Evolutionary conservation across 495 filamentous ascomycete genomes (phyloP).

Genomic region (Penicillium fimorum): DNA sequence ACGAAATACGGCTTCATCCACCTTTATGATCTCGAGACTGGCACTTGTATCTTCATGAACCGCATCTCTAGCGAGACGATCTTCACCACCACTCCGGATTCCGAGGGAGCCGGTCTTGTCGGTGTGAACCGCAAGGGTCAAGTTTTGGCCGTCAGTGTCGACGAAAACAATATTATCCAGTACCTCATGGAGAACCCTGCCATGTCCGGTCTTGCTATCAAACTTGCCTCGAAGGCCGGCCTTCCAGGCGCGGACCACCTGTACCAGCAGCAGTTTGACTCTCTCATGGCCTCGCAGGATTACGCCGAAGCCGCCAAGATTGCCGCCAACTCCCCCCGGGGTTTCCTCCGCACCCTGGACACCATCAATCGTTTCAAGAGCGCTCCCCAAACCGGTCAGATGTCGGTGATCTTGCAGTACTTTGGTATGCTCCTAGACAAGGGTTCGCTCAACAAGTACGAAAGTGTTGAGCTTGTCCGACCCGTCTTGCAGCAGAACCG

Average conservation of each 20-base stretch:
- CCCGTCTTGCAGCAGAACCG: conserved; percentile 90
- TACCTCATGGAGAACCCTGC: conserved; percentile 96
- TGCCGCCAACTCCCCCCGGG: conserved; percentile 92
- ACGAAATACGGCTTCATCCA: conserved; percentile 99
- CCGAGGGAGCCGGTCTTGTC: conserved; percentile 82
- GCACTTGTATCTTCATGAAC: conserved; percentile 99
- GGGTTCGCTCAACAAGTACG: conserved; percentile 84
- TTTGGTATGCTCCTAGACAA: conserved; percentile 97
- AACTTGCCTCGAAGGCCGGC: conserved; percentile 90
- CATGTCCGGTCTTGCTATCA: conserved; percentile 85
- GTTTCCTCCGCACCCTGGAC: conserved; percentile 88
- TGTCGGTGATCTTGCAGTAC: conserved; percentile 94
- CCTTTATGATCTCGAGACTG: conserved; percentile 94
- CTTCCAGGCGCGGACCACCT: conserved; percentile 94
- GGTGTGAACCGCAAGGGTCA: conserved; percentile 97
- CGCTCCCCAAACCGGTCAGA: conserved; percentile 66
- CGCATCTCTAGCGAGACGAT: conserved; percentile 99
- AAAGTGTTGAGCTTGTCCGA: conserved; percentile 89
- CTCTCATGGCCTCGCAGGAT: conserved; percentile 69
- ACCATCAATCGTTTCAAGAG: conserved; percentile 95
- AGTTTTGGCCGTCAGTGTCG: conserved; percentile 87
- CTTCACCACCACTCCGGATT: conserved; percentile 86
- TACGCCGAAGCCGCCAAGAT: conserved; percentile 89
- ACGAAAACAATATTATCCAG: conserved; percentile 85
- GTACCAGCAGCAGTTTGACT: conserved; percentile 89